Evolutionary conservation across 139 green algal species (phyloP).

Genomic region (Chlamydomonas schloesseri): DNA sequence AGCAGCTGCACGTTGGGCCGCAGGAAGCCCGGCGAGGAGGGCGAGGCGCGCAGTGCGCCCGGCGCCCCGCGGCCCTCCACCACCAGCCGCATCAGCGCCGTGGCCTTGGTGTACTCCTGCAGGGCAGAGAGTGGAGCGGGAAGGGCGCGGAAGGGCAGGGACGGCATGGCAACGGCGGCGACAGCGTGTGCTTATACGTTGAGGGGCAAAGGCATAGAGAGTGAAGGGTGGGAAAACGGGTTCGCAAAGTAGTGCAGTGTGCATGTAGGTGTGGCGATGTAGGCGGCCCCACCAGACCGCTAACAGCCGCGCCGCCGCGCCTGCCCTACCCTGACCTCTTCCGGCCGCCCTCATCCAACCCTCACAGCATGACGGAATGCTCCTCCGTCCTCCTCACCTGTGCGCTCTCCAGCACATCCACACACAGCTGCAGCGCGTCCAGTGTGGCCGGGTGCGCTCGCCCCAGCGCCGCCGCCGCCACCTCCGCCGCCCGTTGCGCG

Average conservation of each 20-base stretch:
- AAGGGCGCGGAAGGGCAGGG: neutral
- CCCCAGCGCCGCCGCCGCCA: neutral
- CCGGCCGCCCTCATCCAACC: no score
- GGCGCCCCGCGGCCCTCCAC: constrained; percentile 22
- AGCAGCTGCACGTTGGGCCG: constrained; percentile 5
- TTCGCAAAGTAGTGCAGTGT: no score
- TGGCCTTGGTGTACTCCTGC: constrained; percentile 33
- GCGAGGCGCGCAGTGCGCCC: constrained; percentile 23
- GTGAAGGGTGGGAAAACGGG: neutral
- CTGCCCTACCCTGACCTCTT: no score
- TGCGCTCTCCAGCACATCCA: constrained; percentile 10
- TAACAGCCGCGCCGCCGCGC: no score
- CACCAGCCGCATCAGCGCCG: constrained; percentile 18
- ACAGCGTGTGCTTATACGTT: no score
- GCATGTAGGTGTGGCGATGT: no score
- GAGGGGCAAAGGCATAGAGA: neutral
- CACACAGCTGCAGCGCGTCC: constrained; percentile 38
- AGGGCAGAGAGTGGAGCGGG: no score
- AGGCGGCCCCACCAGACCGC: no score
- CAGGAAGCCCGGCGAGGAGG: constrained; percentile 31
- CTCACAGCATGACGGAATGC: no score
- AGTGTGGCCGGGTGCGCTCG: constrained; percentile 30
- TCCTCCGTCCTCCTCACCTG: no score
- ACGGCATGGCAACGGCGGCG: no score
- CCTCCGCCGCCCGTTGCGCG: constrained; percentile 21